Evolutionary conservation across 2,329 filamentous ascomycete genomes (phyloP).

Genomic region (Phoma sp.): DNA sequence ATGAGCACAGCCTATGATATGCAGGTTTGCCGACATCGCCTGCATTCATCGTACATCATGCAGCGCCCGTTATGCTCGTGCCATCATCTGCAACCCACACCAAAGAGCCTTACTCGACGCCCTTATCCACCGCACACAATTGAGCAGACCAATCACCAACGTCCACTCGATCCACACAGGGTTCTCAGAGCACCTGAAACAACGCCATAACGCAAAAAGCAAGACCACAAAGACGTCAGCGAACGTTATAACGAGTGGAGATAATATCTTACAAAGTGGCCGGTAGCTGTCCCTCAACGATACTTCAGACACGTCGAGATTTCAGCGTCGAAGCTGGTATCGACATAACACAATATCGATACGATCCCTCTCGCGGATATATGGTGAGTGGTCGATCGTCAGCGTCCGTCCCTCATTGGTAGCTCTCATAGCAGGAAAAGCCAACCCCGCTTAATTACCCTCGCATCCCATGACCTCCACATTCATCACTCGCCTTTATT

Average conservation of each 20-base stretch:
- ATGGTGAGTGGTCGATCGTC: conserved; percentile 5
- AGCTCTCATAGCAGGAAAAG: conserved; percentile 16
- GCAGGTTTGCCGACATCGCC: background rate
- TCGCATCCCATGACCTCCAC: conserved; percentile 16
- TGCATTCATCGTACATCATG: background rate
- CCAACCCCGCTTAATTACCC: conserved; percentile 19
- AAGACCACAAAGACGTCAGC: conserved; percentile 7
- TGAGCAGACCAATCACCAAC: conserved; percentile 29
- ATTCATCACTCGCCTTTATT: conserved; percentile 18
- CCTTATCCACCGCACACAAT: conserved; percentile 24
- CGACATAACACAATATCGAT: background rate
- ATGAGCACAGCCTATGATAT: background rate
- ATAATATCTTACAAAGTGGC: conserved; percentile 13
- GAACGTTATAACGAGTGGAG: background rate
- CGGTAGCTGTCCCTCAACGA: background rate
- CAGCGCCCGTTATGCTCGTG: conserved; percentile 20
- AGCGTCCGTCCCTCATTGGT: conserved; percentile 22
- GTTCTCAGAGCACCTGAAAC: conserved; percentile 26
- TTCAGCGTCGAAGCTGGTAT: background rate
- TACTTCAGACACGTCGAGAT: background rate
- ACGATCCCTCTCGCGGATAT: background rate
- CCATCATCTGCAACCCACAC: conserved; percentile 19
- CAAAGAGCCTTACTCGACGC: conserved; percentile 22
- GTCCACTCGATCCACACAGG: conserved; percentile 16
- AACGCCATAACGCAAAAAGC: conserved; percentile 28